Conservation (phyloP, 352 stramenopile species). For the Globisporangium megalacanthum region DNA sequence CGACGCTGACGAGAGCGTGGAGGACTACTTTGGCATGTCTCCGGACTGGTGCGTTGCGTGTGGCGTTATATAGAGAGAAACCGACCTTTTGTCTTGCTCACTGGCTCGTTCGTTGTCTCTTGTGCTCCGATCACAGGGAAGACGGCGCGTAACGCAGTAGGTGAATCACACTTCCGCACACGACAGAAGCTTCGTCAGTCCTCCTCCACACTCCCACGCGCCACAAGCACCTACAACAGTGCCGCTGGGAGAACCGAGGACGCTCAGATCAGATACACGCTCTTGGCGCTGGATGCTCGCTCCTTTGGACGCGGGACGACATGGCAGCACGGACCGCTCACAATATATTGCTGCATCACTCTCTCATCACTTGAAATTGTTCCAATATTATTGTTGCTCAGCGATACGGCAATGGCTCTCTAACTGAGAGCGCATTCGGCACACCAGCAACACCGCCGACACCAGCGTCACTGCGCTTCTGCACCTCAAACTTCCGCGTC, state of each 20-base stretch:
- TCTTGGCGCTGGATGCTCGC: constrained; percentile 5
- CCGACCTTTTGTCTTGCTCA: not conserved
- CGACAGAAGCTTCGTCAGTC: too few species aligned
- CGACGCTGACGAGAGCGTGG: constrained; percentile 69
- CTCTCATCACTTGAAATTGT: not conserved
- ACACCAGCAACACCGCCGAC: constrained; percentile 38
- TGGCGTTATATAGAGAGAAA: too few species aligned
- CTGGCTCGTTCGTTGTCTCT: not conserved
- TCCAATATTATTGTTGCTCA: constrained; percentile 16
- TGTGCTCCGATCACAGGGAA: constrained; percentile 23
- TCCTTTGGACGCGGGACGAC: constrained; percentile 3
- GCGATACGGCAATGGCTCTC: constrained; percentile 50
- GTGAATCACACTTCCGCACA: not conserved
- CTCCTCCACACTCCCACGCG: not conserved
- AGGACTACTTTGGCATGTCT: constrained; percentile 86
- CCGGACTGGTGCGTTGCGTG: constrained; percentile 57
- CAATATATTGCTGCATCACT: constrained; percentile 7
- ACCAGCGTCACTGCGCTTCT: constrained; percentile 25
- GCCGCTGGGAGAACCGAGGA: not conserved
- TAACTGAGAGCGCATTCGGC: constrained; percentile 30
- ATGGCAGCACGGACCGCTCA: constrained; percentile 4
- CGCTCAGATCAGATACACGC: not conserved
- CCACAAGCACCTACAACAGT: not conserved
- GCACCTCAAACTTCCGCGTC: constrained; percentile 42
- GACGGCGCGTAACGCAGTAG: constrained; percentile 38